phyloP scores from a whole-genome alignment of 768 basidiomycete genomes.

The Tylopilus balloui region DNA sequence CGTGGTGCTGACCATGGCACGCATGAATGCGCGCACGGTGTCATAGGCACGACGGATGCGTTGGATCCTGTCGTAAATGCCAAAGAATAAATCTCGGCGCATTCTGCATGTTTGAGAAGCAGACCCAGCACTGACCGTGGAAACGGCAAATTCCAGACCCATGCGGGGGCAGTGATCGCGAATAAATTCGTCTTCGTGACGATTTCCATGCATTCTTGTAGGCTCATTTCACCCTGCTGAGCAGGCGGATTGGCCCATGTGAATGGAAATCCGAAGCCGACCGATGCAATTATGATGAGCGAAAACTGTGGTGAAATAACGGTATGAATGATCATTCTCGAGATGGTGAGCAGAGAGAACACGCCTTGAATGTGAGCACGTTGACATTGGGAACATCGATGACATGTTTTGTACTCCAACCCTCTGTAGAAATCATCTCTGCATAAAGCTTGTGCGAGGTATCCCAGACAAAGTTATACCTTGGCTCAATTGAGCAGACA shows the following conservation, averaged over 20 bases:
- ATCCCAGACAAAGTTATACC: slow-evolving; percentile 23
- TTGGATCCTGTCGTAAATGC: slow-evolving; percentile 12
- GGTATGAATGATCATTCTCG: not conserved
- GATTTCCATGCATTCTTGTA: slow-evolving; percentile 20
- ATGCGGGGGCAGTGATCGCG: slow-evolving; percentile 17
- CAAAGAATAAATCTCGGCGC: not conserved
- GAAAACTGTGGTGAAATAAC: slow-evolving; percentile 10
- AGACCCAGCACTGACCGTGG: slow-evolving; percentile 6
- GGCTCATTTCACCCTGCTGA: slow-evolving; percentile 14
- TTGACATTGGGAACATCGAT: slow-evolving; percentile 14
- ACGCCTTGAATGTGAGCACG: slow-evolving; percentile 19
- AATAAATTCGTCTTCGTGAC: slow-evolving; percentile 12
- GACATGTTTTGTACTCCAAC: slow-evolving; percentile 16
- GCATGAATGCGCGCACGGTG: slow-evolving; percentile 21
- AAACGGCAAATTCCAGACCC: slow-evolving; percentile 24
- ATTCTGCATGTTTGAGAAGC: not conserved
- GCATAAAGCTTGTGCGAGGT: slow-evolving; percentile 15
- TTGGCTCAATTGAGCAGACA: slow-evolving; percentile 1
- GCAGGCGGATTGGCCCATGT: slow-evolving; percentile 17
- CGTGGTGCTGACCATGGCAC: slow-evolving; percentile 5
- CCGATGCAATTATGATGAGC: slow-evolving; percentile 21
- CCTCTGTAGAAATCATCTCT: slow-evolving; percentile 17
- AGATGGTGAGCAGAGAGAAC: not conserved
- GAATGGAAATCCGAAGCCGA: slow-evolving; percentile 23
- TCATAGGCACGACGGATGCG: slow-evolving; percentile 20